Conservation (phyloP, 2,329 filamentous ascomycete genomes). For the Alternaria solani region DNA sequence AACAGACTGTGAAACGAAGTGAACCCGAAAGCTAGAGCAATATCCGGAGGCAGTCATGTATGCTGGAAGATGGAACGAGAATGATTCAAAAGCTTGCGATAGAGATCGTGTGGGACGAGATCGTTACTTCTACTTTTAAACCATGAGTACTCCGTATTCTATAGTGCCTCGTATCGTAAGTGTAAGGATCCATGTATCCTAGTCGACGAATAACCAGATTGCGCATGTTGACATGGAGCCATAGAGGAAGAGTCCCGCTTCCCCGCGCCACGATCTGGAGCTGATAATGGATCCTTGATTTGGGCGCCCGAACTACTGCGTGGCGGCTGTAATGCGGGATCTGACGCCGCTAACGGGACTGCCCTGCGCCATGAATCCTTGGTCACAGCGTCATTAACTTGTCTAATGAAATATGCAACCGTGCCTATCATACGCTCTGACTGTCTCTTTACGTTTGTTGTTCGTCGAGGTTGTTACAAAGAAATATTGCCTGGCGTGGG, state of each 20-base stretch:
- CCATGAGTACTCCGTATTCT: neutral
- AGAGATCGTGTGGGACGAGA: constrained; percentile 6
- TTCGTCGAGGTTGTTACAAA: neutral
- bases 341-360: neutral
- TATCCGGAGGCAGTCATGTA: neutral
- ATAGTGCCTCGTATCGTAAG: neutral
- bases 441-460: neutral
- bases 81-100: neutral
- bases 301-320: constrained; percentile 2
- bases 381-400: neutral
- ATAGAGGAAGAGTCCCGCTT: constrained; percentile 4
- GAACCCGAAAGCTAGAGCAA: neutral
- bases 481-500: neutral
- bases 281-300: neutral
- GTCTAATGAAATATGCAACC: neutral
- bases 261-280: constrained; percentile 8
- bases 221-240: neutral
- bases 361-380: neutral
- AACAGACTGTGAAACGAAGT: neutral
- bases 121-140: constrained; percentile 11
- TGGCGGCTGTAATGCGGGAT: neutral
- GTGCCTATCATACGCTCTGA: neutral
- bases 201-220: neutral
- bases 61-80: neutral
- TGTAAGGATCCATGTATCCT: neutral